Conservation (phyloP, 345 rosid species). For the Conringia planisiliqua region DNA sequence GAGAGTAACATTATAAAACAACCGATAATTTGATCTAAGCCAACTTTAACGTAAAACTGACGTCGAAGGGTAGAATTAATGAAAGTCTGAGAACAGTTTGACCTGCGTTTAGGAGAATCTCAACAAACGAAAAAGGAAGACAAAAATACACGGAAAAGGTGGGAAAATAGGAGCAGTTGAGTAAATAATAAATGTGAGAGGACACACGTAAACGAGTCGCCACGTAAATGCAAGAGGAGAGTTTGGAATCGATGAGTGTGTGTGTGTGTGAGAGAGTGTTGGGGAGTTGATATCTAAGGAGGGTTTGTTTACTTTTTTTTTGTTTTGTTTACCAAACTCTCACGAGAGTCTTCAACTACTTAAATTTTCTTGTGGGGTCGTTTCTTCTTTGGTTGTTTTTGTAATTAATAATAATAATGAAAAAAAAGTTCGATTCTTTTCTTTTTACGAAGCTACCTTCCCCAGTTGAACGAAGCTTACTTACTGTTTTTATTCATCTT, state of each 20-base stretch:
- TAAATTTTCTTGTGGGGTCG: not conserved
- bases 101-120: not conserved
- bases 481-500: not conserved
- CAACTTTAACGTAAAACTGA: conserved; percentile 6
- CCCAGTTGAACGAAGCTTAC: conserved; percentile 21
- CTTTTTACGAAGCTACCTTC: conserved; percentile 28
- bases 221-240: conserved; percentile 29
- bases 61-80: too few species aligned
- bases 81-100: not conserved
- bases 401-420: not conserved
- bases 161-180: not conserved
- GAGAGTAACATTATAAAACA: not conserved
- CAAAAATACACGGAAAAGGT: not conserved
- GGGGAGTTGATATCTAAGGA: conserved; percentile 40
- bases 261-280: not conserved
- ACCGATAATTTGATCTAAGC: not conserved
- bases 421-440: not conserved
- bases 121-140: not conserved
- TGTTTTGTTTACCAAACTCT: not conserved
- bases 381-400: not conserved
- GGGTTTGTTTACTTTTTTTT: conserved; percentile 5
- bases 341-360: conserved; percentile 16
- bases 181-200: not conserved
- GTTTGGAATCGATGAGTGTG: conserved; percentile 9
- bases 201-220: conserved; percentile 36